Evolutionary conservation across 2,329 filamentous ascomycete genomes (phyloP).

Genomic region (Colletotrichum zoysiae): DNA sequence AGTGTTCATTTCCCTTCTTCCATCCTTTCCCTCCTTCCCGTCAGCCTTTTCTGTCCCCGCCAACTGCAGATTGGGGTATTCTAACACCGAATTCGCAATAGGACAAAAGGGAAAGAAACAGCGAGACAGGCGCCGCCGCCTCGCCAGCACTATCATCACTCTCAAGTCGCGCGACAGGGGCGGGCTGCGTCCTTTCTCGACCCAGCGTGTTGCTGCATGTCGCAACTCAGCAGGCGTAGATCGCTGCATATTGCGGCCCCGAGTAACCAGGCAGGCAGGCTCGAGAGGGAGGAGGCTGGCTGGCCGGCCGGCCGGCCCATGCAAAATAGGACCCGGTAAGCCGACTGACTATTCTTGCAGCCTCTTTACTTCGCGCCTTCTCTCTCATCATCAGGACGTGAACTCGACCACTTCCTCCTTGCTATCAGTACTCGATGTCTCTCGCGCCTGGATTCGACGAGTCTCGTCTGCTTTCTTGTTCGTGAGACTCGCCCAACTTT

Average conservation of each 20-base stretch:
- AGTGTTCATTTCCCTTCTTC: neutral
- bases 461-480: constrained; percentile 1
- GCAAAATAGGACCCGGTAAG: neutral
- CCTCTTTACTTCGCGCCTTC: constrained; percentile 7
- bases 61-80: neutral
- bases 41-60: too few species aligned
- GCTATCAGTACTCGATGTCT: neutral
- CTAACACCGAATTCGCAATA: neutral
- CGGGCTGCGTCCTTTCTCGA: neutral
- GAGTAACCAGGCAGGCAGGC: constrained; percentile 23
- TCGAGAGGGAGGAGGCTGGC: neutral
- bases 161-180: neutral
- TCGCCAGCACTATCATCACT: neutral
- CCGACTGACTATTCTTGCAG: constrained; percentile 6
- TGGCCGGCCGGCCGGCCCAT: constrained; percentile 1
- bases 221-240: constrained; percentile 22
- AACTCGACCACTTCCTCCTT: neutral
- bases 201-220: constrained; percentile 3
- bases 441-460: neutral
- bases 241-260: constrained; percentile 26
- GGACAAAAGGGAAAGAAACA: neutral
- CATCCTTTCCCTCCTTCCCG: neutral
- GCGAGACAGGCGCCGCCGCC: neutral
- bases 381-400: neutral
- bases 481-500: constrained; percentile 26